A percentile compares a stretch with the other conserved stretches of the same genome.
These are phyloP conservation scores for Ocimum tenuiflorum DNA, from an alignment of 257 asterid genomes.

Conservation along the genomic window DNA sequence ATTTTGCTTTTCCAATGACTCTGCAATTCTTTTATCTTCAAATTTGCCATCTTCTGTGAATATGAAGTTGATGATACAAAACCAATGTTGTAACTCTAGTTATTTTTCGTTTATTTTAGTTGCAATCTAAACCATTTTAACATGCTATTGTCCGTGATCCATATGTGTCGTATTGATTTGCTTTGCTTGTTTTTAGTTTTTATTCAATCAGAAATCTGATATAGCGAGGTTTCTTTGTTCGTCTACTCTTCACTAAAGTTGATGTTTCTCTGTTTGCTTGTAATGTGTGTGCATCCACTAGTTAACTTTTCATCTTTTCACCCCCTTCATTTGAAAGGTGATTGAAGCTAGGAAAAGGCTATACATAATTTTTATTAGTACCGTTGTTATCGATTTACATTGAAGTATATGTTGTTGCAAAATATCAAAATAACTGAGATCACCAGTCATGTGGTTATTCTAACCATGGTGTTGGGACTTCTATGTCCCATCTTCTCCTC, in stretches of 20 bases:
- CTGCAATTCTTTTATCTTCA: constrained; percentile 14
- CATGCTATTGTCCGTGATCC: constrained; percentile 13
- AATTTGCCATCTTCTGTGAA: constrained; percentile 4
- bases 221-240: not conserved
- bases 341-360: constrained; percentile 7
- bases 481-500: constrained; percentile 10
- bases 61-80: not conserved
- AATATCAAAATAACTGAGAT: constrained; percentile 5
- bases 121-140: constrained; percentile 11
- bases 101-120: not conserved
- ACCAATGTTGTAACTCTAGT: not conserved
- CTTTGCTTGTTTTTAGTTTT: constrained; percentile 1
- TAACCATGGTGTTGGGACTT: constrained; percentile 16
- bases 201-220: not conserved
- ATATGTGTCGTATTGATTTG: constrained; percentile 10
- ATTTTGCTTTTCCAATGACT: constrained; percentile 15
- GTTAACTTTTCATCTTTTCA: not conserved
- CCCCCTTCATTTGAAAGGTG: constrained; percentile 7
- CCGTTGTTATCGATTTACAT: not conserved
- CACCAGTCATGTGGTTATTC: not conserved
- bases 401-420: not conserved
- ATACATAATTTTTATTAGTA: not conserved
- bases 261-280: not conserved
- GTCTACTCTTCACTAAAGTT: not conserved
- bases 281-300: not conserved